A percentile compares a stretch with the other conserved stretches of the same genome.
These are phyloP conservation scores for Cenchrus purpureus DNA, from an alignment of 176 grass and related monocot genomes.

Conservation along the genomic window DNA sequence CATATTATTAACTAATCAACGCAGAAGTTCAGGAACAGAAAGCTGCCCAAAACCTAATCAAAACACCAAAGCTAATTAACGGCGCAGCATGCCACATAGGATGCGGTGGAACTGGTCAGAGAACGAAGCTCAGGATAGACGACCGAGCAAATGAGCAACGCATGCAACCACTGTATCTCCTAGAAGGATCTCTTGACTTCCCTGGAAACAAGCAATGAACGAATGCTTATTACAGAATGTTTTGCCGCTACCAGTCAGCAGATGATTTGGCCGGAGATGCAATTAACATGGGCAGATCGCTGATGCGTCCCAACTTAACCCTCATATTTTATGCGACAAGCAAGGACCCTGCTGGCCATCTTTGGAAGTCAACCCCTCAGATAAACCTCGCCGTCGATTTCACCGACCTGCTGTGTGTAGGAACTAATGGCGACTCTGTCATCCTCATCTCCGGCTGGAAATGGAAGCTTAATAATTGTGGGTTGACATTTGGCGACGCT, in stretches of 20 bases:
- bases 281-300: constrained; percentile 5
- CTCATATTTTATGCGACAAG: background rate
- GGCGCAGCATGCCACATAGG: background rate
- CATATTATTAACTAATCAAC: background rate
- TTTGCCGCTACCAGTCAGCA: background rate
- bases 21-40: background rate
- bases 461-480: background rate
- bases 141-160: background rate
- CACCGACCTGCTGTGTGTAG: background rate
- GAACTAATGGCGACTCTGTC: background rate
- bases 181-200: background rate
- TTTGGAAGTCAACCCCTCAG: constrained; percentile 24
- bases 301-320: background rate
- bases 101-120: constrained; percentile 11
- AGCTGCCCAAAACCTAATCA: background rate
- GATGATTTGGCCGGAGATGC: background rate
- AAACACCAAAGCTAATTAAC: background rate
- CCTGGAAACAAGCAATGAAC: background rate
- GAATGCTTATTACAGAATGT: constrained; percentile 15
- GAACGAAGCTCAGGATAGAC: background rate
- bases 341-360: background rate
- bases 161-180: constrained; percentile 5
- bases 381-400: constrained; percentile 21
- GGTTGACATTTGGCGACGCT: constrained; percentile 27
- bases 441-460: background rate